These are phyloP conservation scores for Exophiala mesophila DNA, from an alignment of 2,329 filamentous ascomycete species.

Conservation along the genomic window DNA sequence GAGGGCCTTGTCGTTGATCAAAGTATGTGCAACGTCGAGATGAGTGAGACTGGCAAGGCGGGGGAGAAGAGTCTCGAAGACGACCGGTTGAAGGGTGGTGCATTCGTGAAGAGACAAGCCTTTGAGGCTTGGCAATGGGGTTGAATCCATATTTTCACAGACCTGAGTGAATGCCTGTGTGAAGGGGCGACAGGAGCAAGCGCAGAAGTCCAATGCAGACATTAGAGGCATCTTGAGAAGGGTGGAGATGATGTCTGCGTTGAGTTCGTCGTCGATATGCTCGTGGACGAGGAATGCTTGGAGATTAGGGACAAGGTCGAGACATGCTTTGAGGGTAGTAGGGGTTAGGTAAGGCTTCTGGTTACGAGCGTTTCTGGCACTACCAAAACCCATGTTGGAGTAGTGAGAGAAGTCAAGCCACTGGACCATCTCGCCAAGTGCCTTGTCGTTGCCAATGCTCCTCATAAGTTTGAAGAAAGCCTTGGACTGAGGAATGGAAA, in stretches of 20 bases:
- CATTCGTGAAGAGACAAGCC: constrained; percentile 75
- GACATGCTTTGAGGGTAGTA: constrained; percentile 65
- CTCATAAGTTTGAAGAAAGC: constrained; percentile 77
- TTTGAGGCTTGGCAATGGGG: constrained; percentile 53
- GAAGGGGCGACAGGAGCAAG: constrained; percentile 65
- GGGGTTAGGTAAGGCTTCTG: constrained; percentile 72
- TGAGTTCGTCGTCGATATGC: constrained; percentile 71
- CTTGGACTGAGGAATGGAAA: constrained; percentile 75
- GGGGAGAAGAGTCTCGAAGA: constrained; percentile 68
- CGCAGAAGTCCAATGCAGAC: constrained; percentile 70
- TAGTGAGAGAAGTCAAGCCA: constrained; percentile 82
- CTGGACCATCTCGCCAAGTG: constrained; percentile 69
- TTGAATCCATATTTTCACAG: constrained; percentile 40
- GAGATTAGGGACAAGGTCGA: constrained; percentile 66
- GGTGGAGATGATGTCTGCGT: constrained; percentile 63
- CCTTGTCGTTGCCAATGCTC: constrained; percentile 61
- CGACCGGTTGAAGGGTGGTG: constrained; percentile 60
- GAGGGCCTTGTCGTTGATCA: constrained; percentile 67
- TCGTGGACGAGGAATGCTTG: constrained; percentile 77
- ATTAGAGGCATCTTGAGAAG: constrained; percentile 63
- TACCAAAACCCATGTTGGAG: constrained; percentile 71
- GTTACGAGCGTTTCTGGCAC: constrained; percentile 67
- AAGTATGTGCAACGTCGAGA: constrained; percentile 72
- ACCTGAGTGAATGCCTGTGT: constrained; percentile 60
- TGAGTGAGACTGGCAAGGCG: constrained; percentile 66